Conservation (phyloP, 768 basidiomycete genomes). For the Tremella mesenterica region DNA sequence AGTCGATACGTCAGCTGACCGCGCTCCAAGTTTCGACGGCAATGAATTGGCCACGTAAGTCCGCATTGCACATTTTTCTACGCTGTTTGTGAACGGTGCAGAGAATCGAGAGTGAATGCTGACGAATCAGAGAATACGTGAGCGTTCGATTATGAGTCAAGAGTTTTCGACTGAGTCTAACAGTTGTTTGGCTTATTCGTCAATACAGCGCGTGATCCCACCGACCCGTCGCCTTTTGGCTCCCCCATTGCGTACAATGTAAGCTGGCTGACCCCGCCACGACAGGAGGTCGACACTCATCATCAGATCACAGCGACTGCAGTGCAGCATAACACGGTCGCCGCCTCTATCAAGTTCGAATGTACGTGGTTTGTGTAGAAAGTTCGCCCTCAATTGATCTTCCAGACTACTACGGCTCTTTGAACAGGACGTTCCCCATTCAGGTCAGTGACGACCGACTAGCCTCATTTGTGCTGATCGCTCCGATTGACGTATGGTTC, state of each 20-base stretch:
- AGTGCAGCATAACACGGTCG: background rate
- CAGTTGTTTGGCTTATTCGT: background rate
- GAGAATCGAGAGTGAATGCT: too few relatives aligned
- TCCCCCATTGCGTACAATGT: background rate
- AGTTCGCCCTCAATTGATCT: background rate
- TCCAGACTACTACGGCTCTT: background rate
- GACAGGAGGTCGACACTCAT: background rate
- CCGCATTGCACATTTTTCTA: background rate
- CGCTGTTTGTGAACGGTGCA: background rate
- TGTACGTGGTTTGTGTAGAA: background rate
- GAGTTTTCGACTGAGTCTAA: background rate
- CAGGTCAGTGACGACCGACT: background rate
- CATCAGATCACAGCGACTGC: background rate
- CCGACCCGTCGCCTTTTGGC: background rate
- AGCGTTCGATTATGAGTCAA: background rate
- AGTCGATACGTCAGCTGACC: constrained; percentile 7
- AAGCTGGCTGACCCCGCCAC: background rate
- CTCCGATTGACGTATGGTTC: background rate
- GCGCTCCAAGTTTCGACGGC: background rate
- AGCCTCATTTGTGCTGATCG: background rate
- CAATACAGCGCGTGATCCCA: background rate
- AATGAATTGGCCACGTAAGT: background rate
- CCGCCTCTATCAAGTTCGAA: background rate
- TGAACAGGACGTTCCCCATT: background rate
- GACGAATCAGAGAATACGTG: background rate